Conservation (phyloP, 345 rosid species). For the Eucalyptus marginata region DNA sequence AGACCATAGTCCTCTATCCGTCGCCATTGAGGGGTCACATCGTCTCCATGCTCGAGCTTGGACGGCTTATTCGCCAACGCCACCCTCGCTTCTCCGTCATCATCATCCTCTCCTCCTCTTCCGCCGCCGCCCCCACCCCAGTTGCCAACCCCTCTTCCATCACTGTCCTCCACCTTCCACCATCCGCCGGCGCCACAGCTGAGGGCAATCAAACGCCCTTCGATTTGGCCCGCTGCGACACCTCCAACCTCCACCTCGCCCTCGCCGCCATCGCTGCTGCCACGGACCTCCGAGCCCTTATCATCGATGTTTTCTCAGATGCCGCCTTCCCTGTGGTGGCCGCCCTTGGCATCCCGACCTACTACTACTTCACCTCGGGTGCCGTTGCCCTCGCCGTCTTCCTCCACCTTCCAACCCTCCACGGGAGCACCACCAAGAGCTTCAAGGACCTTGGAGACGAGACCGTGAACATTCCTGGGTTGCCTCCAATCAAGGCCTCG, state of each 20-base stretch:
- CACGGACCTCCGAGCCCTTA: conserved; percentile 1
- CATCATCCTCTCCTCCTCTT: not conserved
- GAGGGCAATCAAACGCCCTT: not conserved
- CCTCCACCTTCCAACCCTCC: not conserved
- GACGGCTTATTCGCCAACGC: not conserved
- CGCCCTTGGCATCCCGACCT: conserved; percentile 3
- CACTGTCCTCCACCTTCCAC: conserved; percentile 14
- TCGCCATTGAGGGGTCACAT: not conserved
- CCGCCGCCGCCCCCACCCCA: not conserved
- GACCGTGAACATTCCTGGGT: conserved; percentile 1
- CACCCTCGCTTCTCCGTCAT: not conserved
- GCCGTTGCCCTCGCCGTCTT: not conserved
- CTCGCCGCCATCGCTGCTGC: not conserved
- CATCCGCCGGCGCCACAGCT: not conserved
- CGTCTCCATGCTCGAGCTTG: not conserved
- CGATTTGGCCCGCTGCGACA: not conserved
- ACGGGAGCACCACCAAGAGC: not conserved
- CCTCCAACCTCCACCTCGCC: not conserved
- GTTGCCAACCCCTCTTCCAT: conserved; percentile 4
- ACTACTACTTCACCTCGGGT: conserved; percentile 8
- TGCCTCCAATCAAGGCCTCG: not conserved
- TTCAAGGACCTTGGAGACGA: conserved; percentile 4
- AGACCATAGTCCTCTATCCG: not conserved
- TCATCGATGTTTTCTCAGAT: conserved; percentile 13
- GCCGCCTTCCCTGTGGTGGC: conserved; percentile 1